Evolutionary conservation across 441 rosid genomes (phyloP).

Genomic region (Pelargonium australe): DNA sequence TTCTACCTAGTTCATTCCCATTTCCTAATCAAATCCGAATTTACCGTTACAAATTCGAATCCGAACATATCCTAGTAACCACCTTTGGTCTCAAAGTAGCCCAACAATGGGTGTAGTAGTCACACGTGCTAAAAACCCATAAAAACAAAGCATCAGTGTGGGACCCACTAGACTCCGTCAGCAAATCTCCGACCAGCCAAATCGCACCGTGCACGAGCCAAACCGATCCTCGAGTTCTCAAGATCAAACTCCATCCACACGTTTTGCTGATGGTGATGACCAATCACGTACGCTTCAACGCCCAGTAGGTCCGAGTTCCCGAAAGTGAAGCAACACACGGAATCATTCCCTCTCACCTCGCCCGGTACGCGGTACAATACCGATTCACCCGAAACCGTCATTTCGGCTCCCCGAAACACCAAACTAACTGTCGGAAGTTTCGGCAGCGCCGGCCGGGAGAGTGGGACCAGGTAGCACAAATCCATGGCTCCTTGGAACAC

Average conservation of each 20-base stretch:
- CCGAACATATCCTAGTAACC: too few species aligned
- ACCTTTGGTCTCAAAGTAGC: too few species aligned
- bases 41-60: too few species aligned
- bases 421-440: slow-evolving; percentile 51
- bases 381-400: slow-evolving; percentile 52
- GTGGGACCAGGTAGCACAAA: slow-evolving; percentile 51
- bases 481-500: slow-evolving; percentile 91
- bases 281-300: slow-evolving; percentile 76
- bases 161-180: slow-evolving; percentile 19
- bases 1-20: too few species aligned
- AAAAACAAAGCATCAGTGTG: too few species aligned
- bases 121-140: too few species aligned
- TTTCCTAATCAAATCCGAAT: too few species aligned
- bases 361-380: slow-evolving; percentile 58
- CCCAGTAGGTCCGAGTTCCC: slow-evolving; percentile 85
- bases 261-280: slow-evolving; percentile 86
- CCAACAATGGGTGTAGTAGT: too few species aligned
- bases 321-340: slow-evolving; percentile 67
- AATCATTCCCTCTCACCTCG: slow-evolving; percentile 48
- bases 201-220: slow-evolving; percentile 66
- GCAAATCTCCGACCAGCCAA: slow-evolving; percentile 63
- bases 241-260: slow-evolving; percentile 91
- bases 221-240: slow-evolving; percentile 62
- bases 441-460: slow-evolving; percentile 26
- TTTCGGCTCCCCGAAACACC: slow-evolving; percentile 72